Conservation (phyloP, 805 yeast species). For the Myxozyma kluyveri region DNA sequence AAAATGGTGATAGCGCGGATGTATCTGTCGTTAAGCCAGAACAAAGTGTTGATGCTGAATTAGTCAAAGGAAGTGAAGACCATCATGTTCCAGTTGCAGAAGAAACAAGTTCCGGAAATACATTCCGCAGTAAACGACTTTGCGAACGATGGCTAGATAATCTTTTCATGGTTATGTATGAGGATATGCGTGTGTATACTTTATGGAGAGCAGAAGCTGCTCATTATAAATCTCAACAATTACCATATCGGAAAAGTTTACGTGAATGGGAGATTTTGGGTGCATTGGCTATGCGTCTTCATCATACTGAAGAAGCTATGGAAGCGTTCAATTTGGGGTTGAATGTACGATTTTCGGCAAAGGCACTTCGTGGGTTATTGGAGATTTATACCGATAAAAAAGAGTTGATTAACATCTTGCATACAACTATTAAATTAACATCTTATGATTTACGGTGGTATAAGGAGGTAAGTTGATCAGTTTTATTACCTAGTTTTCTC, state of each 20-base stretch:
- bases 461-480: slow-evolving; percentile 47
- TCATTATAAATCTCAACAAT: slow-evolving; percentile 84
- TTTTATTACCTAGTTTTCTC: neutral
- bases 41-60: slow-evolving; percentile 29
- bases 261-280: slow-evolving; percentile 94
- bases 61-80: slow-evolving; percentile 28
- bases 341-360: slow-evolving; percentile 71
- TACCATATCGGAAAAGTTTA: slow-evolving; percentile 71
- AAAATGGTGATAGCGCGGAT: slow-evolving; percentile 22
- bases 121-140: slow-evolving; percentile 48
- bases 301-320: slow-evolving; percentile 83
- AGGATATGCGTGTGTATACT: slow-evolving; percentile 68
- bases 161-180: slow-evolving; percentile 65
- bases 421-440: slow-evolving; percentile 67
- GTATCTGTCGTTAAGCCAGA: slow-evolving; percentile 27
- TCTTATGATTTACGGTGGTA: slow-evolving; percentile 99
- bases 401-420: slow-evolving; percentile 52
- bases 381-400: slow-evolving; percentile 52
- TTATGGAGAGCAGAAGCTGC: slow-evolving; percentile 90
- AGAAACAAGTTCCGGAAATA: slow-evolving; percentile 2
- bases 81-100: slow-evolving; percentile 8
- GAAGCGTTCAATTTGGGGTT: slow-evolving; percentile 76
- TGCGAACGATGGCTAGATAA: slow-evolving; percentile 82
- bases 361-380: slow-evolving; percentile 70
- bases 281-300: slow-evolving; percentile 75